phyloP scores from a whole-genome alignment of 225 moss, liverwort and hornwort species.

The Pseudisothecium myosuroides region DNA sequence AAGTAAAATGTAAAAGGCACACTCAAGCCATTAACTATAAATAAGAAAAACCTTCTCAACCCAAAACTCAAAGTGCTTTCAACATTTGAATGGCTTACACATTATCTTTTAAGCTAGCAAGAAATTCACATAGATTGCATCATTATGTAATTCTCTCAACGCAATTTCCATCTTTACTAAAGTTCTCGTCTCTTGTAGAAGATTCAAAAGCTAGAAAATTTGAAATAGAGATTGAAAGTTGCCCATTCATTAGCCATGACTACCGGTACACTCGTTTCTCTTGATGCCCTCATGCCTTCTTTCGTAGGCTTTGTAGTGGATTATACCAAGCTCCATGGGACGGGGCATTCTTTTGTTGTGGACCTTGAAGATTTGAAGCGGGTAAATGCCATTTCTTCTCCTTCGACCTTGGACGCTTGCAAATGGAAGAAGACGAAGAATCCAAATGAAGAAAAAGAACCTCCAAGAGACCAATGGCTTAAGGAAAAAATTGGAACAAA shows the following conservation, averaged over 20 bases:
- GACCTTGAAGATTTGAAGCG: background rate
- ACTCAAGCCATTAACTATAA: background rate
- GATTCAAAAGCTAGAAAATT: background rate
- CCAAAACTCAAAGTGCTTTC: background rate
- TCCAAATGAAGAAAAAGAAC: background rate
- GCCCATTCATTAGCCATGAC: background rate
- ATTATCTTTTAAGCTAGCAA: background rate
- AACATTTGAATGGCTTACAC: background rate
- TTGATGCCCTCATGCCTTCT: background rate
- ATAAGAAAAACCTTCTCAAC: background rate
- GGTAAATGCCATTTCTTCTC: background rate
- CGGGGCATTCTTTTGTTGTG: background rate
- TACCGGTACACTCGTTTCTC: background rate
- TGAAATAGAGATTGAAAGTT: background rate
- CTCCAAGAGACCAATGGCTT: background rate
- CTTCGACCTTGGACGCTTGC: background rate
- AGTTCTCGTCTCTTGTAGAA: rapidly evolving
- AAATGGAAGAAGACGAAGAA: background rate
- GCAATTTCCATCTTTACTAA: background rate
- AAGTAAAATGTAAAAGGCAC: background rate
- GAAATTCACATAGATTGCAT: rapidly evolving
- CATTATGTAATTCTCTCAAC: background rate
- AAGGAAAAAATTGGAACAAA: background rate
- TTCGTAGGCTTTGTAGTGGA: background rate
- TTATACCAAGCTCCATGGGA: background rate